These are phyloP conservation scores for Sparassis latifolia DNA, from an alignment of 1,284 basidiomycete species.

Conservation along the genomic window DNA sequence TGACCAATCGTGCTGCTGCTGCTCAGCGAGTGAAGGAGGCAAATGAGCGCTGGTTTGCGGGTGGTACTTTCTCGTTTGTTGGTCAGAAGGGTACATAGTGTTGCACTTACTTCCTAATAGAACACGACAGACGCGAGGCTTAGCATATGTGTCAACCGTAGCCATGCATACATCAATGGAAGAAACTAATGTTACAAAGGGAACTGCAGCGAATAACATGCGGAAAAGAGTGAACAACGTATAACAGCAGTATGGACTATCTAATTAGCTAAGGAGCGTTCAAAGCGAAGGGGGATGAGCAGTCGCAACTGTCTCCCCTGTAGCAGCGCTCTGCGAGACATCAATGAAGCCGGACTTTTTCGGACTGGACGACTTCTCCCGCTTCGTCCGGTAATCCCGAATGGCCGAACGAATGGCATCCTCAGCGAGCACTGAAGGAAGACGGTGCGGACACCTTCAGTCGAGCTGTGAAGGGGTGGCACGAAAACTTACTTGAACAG, in stretches of 20 bases:
- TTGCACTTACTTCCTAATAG: too few species aligned
- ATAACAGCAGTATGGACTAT: too few species aligned
- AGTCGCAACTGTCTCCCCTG: constrained; percentile 62
- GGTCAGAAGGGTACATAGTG: constrained; percentile 52
- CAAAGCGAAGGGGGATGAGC: constrained; percentile 39
- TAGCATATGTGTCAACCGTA: background rate
- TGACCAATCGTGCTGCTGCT: constrained; percentile 77
- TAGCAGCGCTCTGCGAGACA: constrained; percentile 62
- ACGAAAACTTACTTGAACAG: constrained; percentile 64
- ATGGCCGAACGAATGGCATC: constrained; percentile 96
- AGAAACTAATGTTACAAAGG: constrained; percentile 6
- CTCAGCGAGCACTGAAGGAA: constrained; percentile 81
- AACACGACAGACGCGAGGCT: constrained; percentile 4
- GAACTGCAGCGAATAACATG: background rate
- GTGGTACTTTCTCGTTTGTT: constrained; percentile 77
- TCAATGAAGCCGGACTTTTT: constrained; percentile 68
- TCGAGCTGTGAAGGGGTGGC: constrained; percentile 9
- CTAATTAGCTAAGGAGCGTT: too few species aligned
- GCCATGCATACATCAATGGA: too few species aligned
- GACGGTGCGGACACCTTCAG: background rate
- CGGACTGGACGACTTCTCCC: constrained; percentile 44
- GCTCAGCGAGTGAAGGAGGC: constrained; percentile 85
- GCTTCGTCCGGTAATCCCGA: constrained; percentile 85
- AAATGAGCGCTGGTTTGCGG: constrained; percentile 89
- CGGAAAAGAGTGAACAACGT: too few species aligned